Percentiles rank a stretch among this genome's conserved stretches.
Conservation (phyloP, 495 filamentous ascomycete genomes). For the Talaromyces liani region DNA sequence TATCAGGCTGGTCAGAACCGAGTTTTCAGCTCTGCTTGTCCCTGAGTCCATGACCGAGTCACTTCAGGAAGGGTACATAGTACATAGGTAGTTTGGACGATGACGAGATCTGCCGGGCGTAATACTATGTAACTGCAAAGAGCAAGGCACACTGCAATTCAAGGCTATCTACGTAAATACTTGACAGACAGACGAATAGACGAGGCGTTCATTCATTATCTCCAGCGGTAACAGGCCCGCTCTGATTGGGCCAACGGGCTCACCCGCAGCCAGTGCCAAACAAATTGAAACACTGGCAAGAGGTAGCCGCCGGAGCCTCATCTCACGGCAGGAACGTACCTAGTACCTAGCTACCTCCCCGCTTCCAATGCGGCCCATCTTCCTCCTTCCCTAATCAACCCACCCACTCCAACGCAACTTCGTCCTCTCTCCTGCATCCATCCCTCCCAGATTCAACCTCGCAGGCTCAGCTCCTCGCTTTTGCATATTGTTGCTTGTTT, state of each 20-base stretch:
- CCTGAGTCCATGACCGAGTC: background rate
- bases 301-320: slow-evolving; percentile 1
- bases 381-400: background rate
- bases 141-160: slow-evolving; percentile 1
- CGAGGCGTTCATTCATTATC: background rate
- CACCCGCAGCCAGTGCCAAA: background rate
- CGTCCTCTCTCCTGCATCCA: background rate
- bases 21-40: background rate
- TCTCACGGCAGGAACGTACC: background rate
- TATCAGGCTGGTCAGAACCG: background rate
- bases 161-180: background rate
- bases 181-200: background rate
- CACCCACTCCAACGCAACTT: background rate
- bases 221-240: background rate
- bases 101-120: background rate
- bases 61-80: background rate
- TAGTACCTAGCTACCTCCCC: background rate
- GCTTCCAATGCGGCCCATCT: background rate
- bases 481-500: background rate
- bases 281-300: background rate
- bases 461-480: background rate
- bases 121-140: background rate
- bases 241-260: background rate
- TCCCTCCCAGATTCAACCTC: slow-evolving; percentile 3
- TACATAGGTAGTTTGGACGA: background rate